Evolutionary conservation across 2,329 filamentous ascomycete genomes (phyloP), one percentile per base, ranked within the genome.

Genomic region (Nannizzia gypsea): DNA sequence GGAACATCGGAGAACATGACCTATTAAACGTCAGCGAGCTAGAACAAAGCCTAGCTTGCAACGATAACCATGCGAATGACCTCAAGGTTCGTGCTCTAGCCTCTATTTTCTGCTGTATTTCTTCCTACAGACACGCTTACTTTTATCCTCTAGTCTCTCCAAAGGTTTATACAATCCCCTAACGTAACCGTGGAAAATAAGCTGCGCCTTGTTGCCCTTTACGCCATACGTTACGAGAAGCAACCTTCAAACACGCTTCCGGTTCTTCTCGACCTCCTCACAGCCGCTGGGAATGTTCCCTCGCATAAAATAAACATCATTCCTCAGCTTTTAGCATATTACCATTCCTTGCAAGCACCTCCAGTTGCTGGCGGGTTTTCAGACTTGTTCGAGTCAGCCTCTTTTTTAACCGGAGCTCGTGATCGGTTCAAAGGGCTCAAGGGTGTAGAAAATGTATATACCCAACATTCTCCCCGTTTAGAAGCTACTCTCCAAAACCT

Each of bases 371-470:
- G 87, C 8, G 90, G 89, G 3, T 90, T 96, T 60, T 86, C 90
- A 0, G 92, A 97, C 65, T 83, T 97, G 5, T 97, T 99, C 67
- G 91, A 97, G 68, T 87, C 89, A 0, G 83, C 87, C 0, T 92
- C 90, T 3, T 92, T 99, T 64, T 96, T 99, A 73, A 89, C 89
- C 0, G 89, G 89, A 11, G 90, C 91, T 9, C 82, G 90, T 42
- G 89, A 87, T 68, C 85, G 91, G 3, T 90, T 99, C 73, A 96
- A 95, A 69, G 93, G 93, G 0, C 80, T 99, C 13, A 96, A 97
- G 70, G 93, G 93, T 1, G 93, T 99, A 0, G 95, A 99, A 72
- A 99, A 99, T 67, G 93, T 99, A 28, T 99, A 99, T 72, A 99
- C 93, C 0, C 95, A 99, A 72, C 93, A 99, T 72, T 95, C 90